Evolutionary conservation across 257 asterid species (phyloP).

Genomic region (Scutellaria baicalensis): DNA sequence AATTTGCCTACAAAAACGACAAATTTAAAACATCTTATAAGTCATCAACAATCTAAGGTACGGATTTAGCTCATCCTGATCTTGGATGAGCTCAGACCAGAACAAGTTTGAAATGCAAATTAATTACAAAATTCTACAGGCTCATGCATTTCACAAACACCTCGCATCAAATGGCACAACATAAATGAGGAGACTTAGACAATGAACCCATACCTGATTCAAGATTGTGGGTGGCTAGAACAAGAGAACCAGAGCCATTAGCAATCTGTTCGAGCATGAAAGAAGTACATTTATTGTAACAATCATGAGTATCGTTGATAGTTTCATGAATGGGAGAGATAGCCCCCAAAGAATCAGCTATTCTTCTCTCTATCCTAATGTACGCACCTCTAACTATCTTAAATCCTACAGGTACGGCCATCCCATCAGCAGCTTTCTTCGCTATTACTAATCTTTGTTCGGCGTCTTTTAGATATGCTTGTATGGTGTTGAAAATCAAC

Average conservation of each 20-base stretch:
- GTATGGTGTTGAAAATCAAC: conserved; percentile 61
- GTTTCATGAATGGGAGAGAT: conserved; percentile 55
- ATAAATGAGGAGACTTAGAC: too few species aligned
- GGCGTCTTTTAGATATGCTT: conserved; percentile 70
- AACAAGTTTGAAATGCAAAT: too few species aligned
- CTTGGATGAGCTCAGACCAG: too few species aligned
- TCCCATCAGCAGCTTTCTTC: conserved; percentile 47
- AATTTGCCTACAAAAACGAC: conserved; percentile 34
- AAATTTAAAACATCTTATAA: too few species aligned
- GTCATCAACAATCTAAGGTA: too few species aligned
- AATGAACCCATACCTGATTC: conserved; percentile 48
- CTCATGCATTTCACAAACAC: too few species aligned
- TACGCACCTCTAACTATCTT: conserved; percentile 88
- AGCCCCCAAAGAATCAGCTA: conserved; percentile 35
- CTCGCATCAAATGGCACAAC: too few species aligned
- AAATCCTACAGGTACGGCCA: conserved; percentile 58
- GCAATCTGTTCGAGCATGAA: conserved; percentile 59
- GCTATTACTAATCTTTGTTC: conserved; percentile 48
- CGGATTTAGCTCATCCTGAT: too few species aligned
- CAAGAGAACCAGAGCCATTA: conserved; percentile 56
- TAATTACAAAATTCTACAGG: too few species aligned
- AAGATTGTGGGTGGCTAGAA: conserved; percentile 87
- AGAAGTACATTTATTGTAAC: conserved; percentile 46
- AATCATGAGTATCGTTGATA: conserved; percentile 51
- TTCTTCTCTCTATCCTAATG: conserved; percentile 42